A percentile compares a stretch with the other conserved stretches of the same genome.
phyloP scores from a whole-genome alignment of 257 asterid species.

The Osmanthus fragrans region DNA sequence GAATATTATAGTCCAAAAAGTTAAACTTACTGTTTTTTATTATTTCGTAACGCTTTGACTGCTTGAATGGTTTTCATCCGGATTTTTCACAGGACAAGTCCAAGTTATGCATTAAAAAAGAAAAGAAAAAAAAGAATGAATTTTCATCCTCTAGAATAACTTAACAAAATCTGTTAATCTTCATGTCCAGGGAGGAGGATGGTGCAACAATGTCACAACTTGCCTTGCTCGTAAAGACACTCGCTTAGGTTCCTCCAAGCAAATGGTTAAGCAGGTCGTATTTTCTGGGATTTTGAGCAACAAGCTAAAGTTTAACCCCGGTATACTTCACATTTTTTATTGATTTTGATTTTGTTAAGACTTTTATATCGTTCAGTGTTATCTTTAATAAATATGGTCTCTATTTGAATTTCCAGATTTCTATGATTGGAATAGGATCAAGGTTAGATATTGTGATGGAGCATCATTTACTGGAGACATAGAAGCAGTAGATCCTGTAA shows the following conservation, averaged over 20 bases:
- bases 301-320: constrained; percentile 65
- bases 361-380: not conserved
- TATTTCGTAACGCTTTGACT: too few relatives aligned
- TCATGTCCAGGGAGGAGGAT: constrained; percentile 78
- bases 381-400: not conserved
- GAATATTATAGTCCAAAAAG: too few relatives aligned
- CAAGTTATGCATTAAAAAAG: not conserved
- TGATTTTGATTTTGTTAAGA: not conserved
- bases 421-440: constrained; percentile 55
- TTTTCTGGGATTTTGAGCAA: constrained; percentile 87
- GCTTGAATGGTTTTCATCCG: too few relatives aligned
- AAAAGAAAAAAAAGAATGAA: too few relatives aligned
- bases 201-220: constrained; percentile 75
- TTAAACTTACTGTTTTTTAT: too few relatives aligned
- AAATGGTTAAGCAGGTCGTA: constrained; percentile 51
- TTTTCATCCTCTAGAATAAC: not conserved
- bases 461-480: constrained; percentile 61
- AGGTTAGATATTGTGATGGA: constrained; percentile 60
- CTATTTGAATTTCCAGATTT: constrained; percentile 38
- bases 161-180: not conserved
- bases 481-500: constrained; percentile 57
- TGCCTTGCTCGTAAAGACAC: constrained; percentile 57
- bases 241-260: constrained; percentile 75
- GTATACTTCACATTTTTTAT: constrained; percentile 27
- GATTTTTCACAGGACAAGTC: not conserved